These are phyloP conservation scores for Lipomyces yamadae DNA, from an alignment of 805 yeast species.

Conservation along the genomic window DNA sequence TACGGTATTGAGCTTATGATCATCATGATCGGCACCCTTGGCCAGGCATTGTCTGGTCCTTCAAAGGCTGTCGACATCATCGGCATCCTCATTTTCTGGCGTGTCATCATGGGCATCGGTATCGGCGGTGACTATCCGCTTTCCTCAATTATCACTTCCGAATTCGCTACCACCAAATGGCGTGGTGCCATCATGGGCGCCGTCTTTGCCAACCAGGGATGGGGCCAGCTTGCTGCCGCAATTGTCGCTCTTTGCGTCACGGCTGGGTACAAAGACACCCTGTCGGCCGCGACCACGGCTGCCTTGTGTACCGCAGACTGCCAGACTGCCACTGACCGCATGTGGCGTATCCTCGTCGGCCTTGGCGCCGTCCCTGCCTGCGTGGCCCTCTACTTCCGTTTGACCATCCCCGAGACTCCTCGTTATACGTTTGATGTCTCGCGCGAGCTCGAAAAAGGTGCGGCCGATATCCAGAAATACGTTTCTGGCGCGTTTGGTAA, in stretches of 20 bases:
- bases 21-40: slow-evolving; percentile 77
- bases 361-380: slow-evolving; percentile 89
- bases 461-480: slow-evolving; percentile 61
- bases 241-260: slow-evolving; percentile 76
- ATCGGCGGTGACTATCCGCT: slow-evolving; percentile 97
- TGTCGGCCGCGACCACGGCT: slow-evolving; percentile 59
- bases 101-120: slow-evolving; percentile 93
- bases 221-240: slow-evolving; percentile 93
- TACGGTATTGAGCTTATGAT: slow-evolving; percentile 86
- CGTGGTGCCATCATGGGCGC: slow-evolving; percentile 98
- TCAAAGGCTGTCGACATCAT: slow-evolving; percentile 51
- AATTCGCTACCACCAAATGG: slow-evolving; percentile 92
- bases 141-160: slow-evolving; percentile 90
- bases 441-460: slow-evolving; percentile 60
- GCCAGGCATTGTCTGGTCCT: slow-evolving; percentile 74
- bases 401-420: slow-evolving; percentile 94
- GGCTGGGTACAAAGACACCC: slow-evolving; percentile 71
- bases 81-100: slow-evolving; percentile 74
- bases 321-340: slow-evolving; percentile 81
- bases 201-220: slow-evolving; percentile 94
- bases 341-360: slow-evolving; percentile 93
- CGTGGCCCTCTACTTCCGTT: slow-evolving; percentile 82
- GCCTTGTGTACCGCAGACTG: slow-evolving; percentile 69
- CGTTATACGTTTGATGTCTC: slow-evolving; percentile 82
- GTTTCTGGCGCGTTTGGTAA: slow-evolving; percentile 57